Conservation (phyloP, 331 rosid genomes). For the Prunus yedoensis region DNA sequence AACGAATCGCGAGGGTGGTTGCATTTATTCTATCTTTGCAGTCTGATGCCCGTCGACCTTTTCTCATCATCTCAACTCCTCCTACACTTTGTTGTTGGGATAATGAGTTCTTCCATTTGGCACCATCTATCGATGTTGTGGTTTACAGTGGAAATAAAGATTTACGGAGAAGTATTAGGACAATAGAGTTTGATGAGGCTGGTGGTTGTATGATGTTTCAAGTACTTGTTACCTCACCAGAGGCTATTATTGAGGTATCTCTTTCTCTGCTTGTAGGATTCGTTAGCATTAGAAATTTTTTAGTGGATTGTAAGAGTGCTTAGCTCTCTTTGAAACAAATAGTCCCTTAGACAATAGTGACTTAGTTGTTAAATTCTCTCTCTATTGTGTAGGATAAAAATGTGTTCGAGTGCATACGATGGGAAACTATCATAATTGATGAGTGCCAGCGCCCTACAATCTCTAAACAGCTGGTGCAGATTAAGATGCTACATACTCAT, state of each 20-base stretch:
- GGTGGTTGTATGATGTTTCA: slow-evolving; percentile 40
- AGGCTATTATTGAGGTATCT: slow-evolving; percentile 53
- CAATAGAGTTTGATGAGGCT: slow-evolving; percentile 49
- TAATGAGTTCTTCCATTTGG: slow-evolving; percentile 41
- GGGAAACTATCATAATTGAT: slow-evolving; percentile 67
- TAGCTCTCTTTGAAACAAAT: neutral
- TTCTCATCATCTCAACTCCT: slow-evolving; percentile 57
- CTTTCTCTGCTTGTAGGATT: slow-evolving; percentile 17
- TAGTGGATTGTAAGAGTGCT: neutral
- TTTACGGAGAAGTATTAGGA: slow-evolving; percentile 42
- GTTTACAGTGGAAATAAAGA: slow-evolving; percentile 59
- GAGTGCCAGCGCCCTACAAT: slow-evolving; percentile 44
- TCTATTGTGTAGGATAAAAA: slow-evolving; percentile 51
- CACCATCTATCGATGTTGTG: slow-evolving; percentile 51
- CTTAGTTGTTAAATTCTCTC: neutral
- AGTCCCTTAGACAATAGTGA: neutral
- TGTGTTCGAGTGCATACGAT: slow-evolving; percentile 39
- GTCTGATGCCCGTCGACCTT: slow-evolving; percentile 43
- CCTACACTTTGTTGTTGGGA: slow-evolving; percentile 55
- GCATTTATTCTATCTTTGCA: slow-evolving; percentile 50
- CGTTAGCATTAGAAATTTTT: neutral
- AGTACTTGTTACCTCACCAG: slow-evolving; percentile 53
- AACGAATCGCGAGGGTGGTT: slow-evolving; percentile 44
- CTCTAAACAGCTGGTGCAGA: slow-evolving; percentile 37
- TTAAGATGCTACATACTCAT: slow-evolving; percentile 43